Evolutionary conservation across 331 rosid genomes (phyloP).

Genomic region (Spiraea crenata): DNA sequence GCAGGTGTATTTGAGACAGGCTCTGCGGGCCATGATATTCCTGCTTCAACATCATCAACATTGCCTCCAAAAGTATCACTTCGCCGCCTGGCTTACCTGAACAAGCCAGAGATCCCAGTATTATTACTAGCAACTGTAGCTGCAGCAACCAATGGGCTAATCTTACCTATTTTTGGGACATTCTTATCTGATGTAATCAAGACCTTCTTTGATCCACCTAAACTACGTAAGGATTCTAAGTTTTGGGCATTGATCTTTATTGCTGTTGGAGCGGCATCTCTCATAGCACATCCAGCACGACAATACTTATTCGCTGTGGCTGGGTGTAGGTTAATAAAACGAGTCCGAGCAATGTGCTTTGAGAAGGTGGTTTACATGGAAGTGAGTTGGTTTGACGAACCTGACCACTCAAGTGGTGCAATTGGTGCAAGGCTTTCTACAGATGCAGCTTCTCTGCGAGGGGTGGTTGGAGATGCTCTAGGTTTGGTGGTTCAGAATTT

Average conservation of each 20-base stretch:
- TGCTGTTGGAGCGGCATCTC: constrained; percentile 25
- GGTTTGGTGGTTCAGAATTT: constrained; percentile 26
- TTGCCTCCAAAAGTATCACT: constrained; percentile 47
- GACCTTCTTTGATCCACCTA: constrained; percentile 55
- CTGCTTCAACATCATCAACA: constrained; percentile 23
- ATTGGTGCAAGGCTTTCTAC: constrained; percentile 40
- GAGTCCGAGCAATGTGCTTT: constrained; percentile 39
- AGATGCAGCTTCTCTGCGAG: constrained; percentile 41
- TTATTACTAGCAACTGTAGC: constrained; percentile 51
- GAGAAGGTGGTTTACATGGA: constrained; percentile 42
- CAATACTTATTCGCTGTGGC: constrained; percentile 40
- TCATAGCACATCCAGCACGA: constrained; percentile 19
- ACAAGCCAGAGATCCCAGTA: constrained; percentile 76
- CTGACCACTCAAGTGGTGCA: constrained; percentile 45
- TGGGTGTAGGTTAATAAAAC: constrained; percentile 32
- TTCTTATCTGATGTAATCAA: constrained; percentile 44
- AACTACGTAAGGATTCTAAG: constrained; percentile 53
- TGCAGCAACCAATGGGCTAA: constrained; percentile 51
- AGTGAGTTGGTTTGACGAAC: constrained; percentile 37
- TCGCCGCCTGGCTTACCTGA: constrained; percentile 61
- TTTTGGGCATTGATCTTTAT: constrained; percentile 58
- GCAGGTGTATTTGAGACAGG: constrained; percentile 19
- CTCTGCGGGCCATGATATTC: constrained; percentile 20
- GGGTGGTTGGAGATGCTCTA: constrained; percentile 41
- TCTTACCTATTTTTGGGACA: constrained; percentile 51